Base-by-base conservation (phyloP, 2,329 filamentous ascomycete species). In the Trichophyton schoenleinii region DNA sequence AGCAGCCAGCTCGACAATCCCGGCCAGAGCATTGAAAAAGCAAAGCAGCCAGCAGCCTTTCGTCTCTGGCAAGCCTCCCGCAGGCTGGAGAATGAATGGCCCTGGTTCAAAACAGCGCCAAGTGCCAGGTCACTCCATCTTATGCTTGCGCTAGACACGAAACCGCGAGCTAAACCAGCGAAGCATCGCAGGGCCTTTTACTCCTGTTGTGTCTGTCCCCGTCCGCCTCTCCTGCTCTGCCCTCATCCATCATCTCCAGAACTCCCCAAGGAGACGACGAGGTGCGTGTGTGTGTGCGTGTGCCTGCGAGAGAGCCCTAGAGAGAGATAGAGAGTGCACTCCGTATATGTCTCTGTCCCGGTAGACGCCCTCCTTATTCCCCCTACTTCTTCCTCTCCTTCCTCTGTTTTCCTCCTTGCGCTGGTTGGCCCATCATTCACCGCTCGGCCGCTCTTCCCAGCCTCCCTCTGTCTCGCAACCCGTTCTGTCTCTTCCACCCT, bases 71-170 rank as follows among this genome's bases (percentile, higher is more conserved):
- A 44, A 36, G 34, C 46, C 49, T 41, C 36, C 41, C 55, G 49
- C 38, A 28, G 38, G 59, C 59, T 61, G 52, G 48, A 60, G 44
- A 38, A 38, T 38, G 34, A 38, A 60, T 53, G 48, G 34, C 49
- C 36, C 31, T 36, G 58, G 44, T 31, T 42, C 62, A 41, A 63
- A 62, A 61, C 63, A 62, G 25, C 41, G 62, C 63, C 63, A 64
- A 64, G 60, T 38, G 63, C 60, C 63, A 62, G 61, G 52, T 62
- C 60, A 62, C 31, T 49, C 31, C 52, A 46, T 52, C n/a, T 57
- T 46, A 53, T 34, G 9, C 34, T 38, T 61, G 55, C 55, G 59
- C 59, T 42, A 59, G 59, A 63, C 59, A 61, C 42, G 36, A 49
- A 59, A 57, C 49, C 52, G 62, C 46, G 58, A 57, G 36, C 42